A percentile compares a stretch with the other conserved stretches of the same genome.
Evolutionary conservation across 495 filamentous ascomycete species (phyloP).

Genomic region (Pyrenula massariospora): DNA sequence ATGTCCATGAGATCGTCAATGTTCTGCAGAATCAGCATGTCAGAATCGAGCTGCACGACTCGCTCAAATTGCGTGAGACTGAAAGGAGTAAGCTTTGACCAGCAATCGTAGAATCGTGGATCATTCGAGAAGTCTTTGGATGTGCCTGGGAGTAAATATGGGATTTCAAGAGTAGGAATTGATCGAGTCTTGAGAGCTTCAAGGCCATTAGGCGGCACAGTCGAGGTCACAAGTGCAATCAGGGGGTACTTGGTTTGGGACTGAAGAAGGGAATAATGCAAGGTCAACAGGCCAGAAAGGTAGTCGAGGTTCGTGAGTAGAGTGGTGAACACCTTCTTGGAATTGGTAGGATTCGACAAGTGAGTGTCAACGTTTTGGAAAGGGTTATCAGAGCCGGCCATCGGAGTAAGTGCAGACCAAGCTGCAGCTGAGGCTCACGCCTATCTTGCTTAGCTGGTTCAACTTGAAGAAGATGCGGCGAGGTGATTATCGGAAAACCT

Average conservation of each 20-base stretch:
- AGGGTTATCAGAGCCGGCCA: too few species aligned
- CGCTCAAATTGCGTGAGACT: conserved; percentile 57
- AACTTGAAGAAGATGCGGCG: too few species aligned
- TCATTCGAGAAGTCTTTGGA: conserved; percentile 33
- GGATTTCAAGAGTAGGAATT: background rate
- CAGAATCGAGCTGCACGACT: conserved; percentile 70
- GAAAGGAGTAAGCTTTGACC: conserved; percentile 74
- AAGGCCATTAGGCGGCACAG: background rate
- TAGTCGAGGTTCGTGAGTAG: background rate
- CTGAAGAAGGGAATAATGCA: background rate
- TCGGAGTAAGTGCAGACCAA: too few species aligned
- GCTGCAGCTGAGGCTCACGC: too few species aligned
- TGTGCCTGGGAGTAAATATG: background rate
- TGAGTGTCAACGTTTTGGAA: too few species aligned
- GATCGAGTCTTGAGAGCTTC: background rate
- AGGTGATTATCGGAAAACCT: too few species aligned
- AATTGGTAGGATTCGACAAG: background rate
- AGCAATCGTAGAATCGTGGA: conserved; percentile 69
- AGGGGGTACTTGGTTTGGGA: background rate
- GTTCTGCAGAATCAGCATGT: conserved; percentile 67
- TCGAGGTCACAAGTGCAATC: background rate
- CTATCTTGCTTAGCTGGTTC: too few species aligned
- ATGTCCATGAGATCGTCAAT: conserved; percentile 85
- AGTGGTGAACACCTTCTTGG: background rate
- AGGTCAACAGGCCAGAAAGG: background rate